Conservation (phyloP, 768 basidiomycete genomes). For the Pisolithus orientalis region DNA sequence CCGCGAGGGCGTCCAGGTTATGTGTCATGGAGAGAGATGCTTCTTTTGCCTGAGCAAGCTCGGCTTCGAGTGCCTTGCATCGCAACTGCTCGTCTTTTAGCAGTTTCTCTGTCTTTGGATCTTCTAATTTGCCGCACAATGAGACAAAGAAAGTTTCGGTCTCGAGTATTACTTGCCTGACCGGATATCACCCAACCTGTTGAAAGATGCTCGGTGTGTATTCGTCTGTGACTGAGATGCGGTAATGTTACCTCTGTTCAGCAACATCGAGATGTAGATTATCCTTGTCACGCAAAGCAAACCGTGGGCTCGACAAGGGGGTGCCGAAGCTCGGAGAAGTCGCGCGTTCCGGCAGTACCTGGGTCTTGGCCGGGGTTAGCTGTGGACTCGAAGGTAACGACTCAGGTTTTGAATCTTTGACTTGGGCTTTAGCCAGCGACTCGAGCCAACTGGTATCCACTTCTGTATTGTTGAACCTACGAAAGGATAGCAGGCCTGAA, state of each 20-base stretch:
- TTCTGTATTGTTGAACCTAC: slow-evolving; percentile 38
- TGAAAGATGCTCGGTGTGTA: slow-evolving; percentile 20
- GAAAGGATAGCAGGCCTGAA: background rate
- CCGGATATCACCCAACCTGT: slow-evolving; percentile 24
- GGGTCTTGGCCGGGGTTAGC: slow-evolving; percentile 11
- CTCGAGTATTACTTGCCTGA: slow-evolving; percentile 18
- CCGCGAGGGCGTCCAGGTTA: slow-evolving; percentile 14
- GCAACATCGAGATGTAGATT: slow-evolving; percentile 11
- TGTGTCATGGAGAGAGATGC: slow-evolving; percentile 5
- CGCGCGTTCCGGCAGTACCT: slow-evolving; percentile 9
- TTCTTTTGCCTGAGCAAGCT: slow-evolving; percentile 16
- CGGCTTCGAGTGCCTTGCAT: slow-evolving; percentile 12
- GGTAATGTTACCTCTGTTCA: slow-evolving; percentile 13
- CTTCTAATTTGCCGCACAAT: slow-evolving; percentile 10
- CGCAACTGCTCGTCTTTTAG: slow-evolving; percentile 17
- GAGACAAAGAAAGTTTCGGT: background rate
- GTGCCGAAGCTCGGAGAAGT: slow-evolving; percentile 9
- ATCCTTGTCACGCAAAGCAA: slow-evolving; percentile 4
- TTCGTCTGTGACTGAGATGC: slow-evolving; percentile 22
- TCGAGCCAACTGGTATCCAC: slow-evolving; percentile 51
- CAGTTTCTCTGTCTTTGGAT: slow-evolving; percentile 5
- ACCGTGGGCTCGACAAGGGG: background rate
- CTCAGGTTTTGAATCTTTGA: slow-evolving; percentile 22
- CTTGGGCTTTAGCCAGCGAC: slow-evolving; percentile 44
- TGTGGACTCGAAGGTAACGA: slow-evolving; percentile 29